Evolutionary conservation across 164 flowering plant genomes (phyloP).

Genomic region (Echeveria elegans): DNA sequence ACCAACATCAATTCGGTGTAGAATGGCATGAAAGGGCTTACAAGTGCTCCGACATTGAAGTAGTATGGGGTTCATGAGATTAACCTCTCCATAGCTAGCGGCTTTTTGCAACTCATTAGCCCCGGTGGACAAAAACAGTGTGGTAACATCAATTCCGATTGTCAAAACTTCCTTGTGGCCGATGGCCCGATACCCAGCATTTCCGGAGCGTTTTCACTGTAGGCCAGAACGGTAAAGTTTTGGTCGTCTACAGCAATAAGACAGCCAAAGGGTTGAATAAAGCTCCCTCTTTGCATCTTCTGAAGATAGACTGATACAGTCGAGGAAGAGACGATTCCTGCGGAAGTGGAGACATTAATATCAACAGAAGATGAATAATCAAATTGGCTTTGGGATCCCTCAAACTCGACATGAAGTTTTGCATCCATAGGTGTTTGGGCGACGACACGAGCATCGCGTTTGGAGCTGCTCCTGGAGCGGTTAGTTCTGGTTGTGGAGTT

Average conservation of each 20-base stretch:
- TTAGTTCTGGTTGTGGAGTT: conserved; percentile 35
- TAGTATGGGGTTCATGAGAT: conserved; percentile 58
- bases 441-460: conserved; percentile 35
- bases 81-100: conserved; percentile 42
- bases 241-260: conserved; percentile 53
- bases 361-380: conserved; percentile 53
- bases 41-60: conserved; percentile 53
- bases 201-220: conserved; percentile 67
- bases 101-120: conserved; percentile 60
- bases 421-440: conserved; percentile 65
- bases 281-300: conserved; percentile 50
- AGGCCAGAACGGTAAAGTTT: conserved; percentile 42
- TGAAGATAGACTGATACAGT: conserved; percentile 52
- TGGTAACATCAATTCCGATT: conserved; percentile 49
- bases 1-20: conserved; percentile 65
- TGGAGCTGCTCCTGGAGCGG: conserved; percentile 47
- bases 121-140: conserved; percentile 45
- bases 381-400: conserved; percentile 34
- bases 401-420: conserved; percentile 49
- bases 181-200: conserved; percentile 68
- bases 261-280: conserved; percentile 66
- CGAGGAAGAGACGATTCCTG: conserved; percentile 35
- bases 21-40: conserved; percentile 70
- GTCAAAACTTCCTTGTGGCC: conserved; percentile 55
- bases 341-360: conserved; percentile 29